phyloP scores from a whole-genome alignment of 345 rosid genomes.

The Euclidium syriacum region DNA sequence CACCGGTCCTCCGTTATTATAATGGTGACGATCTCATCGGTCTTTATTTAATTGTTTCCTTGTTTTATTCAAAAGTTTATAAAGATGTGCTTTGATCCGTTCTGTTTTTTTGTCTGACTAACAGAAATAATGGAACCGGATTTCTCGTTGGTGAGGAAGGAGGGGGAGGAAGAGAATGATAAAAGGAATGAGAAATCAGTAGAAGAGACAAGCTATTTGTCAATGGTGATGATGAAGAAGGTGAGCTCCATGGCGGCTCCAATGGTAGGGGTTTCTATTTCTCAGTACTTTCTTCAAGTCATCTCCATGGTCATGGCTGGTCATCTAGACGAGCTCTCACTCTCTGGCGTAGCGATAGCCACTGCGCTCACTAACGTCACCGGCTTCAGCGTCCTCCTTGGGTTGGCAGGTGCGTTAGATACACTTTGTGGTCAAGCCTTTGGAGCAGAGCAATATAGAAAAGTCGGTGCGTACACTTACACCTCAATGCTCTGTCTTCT shows the following conservation, averaged over 20 bases:
- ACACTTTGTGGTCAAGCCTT: slow-evolving; percentile 50
- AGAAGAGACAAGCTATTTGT: not conserved
- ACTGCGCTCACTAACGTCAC: slow-evolving; percentile 3
- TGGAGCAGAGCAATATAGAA: slow-evolving; percentile 41
- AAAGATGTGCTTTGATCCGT: not conserved
- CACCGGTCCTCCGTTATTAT: not conserved
- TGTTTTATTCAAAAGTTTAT: not conserved
- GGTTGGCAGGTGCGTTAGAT: slow-evolving; percentile 42
- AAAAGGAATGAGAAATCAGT: not conserved
- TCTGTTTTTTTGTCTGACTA: not conserved
- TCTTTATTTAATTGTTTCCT: not conserved
- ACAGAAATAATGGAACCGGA: not conserved
- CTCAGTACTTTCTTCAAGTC: not conserved
- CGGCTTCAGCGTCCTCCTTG: slow-evolving; percentile 21
- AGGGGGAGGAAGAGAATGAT: not conserved
- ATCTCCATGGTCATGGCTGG: not conserved
- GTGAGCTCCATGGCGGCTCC: slow-evolving; percentile 11
- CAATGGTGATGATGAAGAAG: not conserved
- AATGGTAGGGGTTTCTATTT: slow-evolving; percentile 1
- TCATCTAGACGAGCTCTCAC: not conserved
- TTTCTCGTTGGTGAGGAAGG: not conserved
- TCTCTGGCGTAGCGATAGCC: not conserved
- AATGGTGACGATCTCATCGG: not conserved
- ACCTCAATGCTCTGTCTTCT: slow-evolving; percentile 18
- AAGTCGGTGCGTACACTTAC: slow-evolving; percentile 35